A percentile compares a stretch with the other conserved stretches of the same genome.
Conservation (phyloP, 148 eudicot species). For the Silene latifolia region DNA sequence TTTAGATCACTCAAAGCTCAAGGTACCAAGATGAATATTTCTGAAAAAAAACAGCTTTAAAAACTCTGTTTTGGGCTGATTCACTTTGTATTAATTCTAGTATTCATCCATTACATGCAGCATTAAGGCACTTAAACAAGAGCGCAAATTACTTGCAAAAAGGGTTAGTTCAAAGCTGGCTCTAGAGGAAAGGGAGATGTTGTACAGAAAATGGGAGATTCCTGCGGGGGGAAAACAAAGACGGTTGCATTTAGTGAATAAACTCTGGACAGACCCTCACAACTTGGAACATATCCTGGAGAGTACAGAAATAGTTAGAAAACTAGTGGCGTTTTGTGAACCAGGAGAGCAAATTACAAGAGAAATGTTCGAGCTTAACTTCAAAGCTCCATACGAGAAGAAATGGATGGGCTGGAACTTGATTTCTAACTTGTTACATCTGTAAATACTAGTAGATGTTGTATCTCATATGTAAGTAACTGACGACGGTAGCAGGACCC, state of each 20-base stretch:
- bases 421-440: constrained; percentile 80
- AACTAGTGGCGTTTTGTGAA: constrained; percentile 91
- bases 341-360: constrained; percentile 59
- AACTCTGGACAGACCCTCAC: constrained; percentile 90
- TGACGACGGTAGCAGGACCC: no score
- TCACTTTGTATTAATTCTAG: constrained; percentile 5
- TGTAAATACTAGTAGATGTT: constrained; percentile 31
- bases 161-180: constrained; percentile 77
- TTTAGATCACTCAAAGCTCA: no score
- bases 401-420: constrained; percentile 96
- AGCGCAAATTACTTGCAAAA: constrained; percentile 85
- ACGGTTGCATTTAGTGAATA: constrained; percentile 80
- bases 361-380: constrained; percentile 96
- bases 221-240: constrained; percentile 83
- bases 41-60: background rate
- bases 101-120: constrained; percentile 37
- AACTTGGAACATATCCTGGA: constrained; percentile 75
- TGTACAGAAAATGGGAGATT: constrained; percentile 92
- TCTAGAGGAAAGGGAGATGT: constrained; percentile 71
- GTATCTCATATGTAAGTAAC: no score
- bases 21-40: no score
- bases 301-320: constrained; percentile 88
- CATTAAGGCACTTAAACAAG: constrained; percentile 84
- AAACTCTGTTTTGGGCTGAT: background rate
- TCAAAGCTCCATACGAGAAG: constrained; percentile 70